phyloP scores from a whole-genome alignment of 805 yeast species.

The Yarrowia yakushimensis region DNA sequence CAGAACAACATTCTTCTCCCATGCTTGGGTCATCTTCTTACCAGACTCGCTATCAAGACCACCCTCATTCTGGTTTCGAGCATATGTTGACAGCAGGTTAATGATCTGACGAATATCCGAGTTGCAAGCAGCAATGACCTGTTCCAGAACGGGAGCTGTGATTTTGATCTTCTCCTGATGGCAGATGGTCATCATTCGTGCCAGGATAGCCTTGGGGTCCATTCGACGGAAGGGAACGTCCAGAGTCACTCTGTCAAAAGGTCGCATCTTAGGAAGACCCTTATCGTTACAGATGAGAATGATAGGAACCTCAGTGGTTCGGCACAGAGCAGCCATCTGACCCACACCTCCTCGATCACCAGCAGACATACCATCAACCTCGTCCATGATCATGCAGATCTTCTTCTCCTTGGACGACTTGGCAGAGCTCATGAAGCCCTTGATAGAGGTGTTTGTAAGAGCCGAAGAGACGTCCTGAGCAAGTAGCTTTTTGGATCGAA shows the following conservation, averaged over 20 bases:
- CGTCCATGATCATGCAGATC: slow-evolving; percentile 92
- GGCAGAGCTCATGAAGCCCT: slow-evolving; percentile 59
- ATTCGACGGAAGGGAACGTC: slow-evolving; percentile 90
- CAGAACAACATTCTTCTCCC: slow-evolving; percentile 87
- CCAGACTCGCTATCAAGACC: slow-evolving; percentile 59
- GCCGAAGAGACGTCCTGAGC: slow-evolving; percentile 66
- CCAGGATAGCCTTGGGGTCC: slow-evolving; percentile 70
- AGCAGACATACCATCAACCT: slow-evolving; percentile 98
- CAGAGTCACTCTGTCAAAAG: slow-evolving; percentile 77
- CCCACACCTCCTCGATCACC: slow-evolving; percentile 99
- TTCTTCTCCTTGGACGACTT: slow-evolving; percentile 43
- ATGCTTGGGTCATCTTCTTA: slow-evolving; percentile 57
- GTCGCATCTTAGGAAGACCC: slow-evolving; percentile 90
- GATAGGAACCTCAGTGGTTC: slow-evolving; percentile 82
- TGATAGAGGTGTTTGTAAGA: slow-evolving; percentile 75
- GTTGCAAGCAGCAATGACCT: slow-evolving; percentile 76
- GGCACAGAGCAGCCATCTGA: slow-evolving; percentile 81
- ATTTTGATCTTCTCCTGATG: slow-evolving; percentile 75
- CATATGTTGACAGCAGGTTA: slow-evolving; percentile 79
- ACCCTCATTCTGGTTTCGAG: slow-evolving; percentile 58
- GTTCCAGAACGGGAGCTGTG: slow-evolving; percentile 77
- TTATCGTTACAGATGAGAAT: slow-evolving; percentile 92
- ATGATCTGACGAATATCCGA: slow-evolving; percentile 94
- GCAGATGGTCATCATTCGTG: slow-evolving; percentile 88
- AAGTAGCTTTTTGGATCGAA: slow-evolving; percentile 75